Conservation (phyloP, 2,329 filamentous ascomycete genomes). For the Pseudogymnoascus sp. region DNA sequence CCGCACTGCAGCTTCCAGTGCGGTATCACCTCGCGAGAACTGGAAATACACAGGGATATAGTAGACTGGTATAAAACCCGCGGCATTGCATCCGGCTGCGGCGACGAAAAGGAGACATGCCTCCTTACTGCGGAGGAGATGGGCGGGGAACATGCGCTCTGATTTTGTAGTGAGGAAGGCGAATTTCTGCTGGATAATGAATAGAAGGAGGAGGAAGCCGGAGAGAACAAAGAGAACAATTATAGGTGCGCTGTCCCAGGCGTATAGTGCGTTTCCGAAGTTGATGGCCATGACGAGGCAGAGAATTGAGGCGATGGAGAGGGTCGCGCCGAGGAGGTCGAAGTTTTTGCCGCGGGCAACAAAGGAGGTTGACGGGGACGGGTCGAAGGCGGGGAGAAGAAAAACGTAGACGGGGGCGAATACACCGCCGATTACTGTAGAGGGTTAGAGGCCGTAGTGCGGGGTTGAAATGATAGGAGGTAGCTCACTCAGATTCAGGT, state of each 20-base stretch:
- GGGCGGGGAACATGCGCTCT: slow-evolving; percentile 16
- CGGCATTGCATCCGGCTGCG: slow-evolving; percentile 39
- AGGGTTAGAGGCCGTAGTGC: neutral
- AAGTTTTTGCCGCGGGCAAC: slow-evolving; percentile 16
- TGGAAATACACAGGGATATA: slow-evolving; percentile 41
- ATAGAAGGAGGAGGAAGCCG: slow-evolving; percentile 24
- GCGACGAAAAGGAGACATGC: slow-evolving; percentile 27
- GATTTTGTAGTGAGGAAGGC: slow-evolving; percentile 17
- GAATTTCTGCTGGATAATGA: slow-evolving; percentile 15
- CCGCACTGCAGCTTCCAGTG: slow-evolving; percentile 33
- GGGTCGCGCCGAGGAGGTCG: slow-evolving; percentile 29
- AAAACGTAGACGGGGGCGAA: slow-evolving; percentile 17
- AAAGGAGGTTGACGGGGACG: slow-evolving; percentile 2
- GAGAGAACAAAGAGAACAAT: slow-evolving; percentile 33
- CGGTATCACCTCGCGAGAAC: slow-evolving; percentile 39
- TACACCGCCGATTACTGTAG: slow-evolving; percentile 1
- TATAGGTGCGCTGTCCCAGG: slow-evolving; percentile 16
- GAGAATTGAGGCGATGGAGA: slow-evolving; percentile 22
- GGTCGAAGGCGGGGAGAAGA: slow-evolving; percentile 13
- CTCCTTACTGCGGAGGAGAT: slow-evolving; percentile 15
- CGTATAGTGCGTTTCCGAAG: slow-evolving; percentile 22
- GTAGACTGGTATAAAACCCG: slow-evolving; percentile 37
- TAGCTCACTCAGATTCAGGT: slow-evolving; percentile 21
- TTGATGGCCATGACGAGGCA: slow-evolving; percentile 23
- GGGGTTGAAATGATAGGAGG: neutral